Base-by-base conservation (phyloP, 192 early-diverging fungal genomes). In the Rhizophagus prolifer region DNA sequence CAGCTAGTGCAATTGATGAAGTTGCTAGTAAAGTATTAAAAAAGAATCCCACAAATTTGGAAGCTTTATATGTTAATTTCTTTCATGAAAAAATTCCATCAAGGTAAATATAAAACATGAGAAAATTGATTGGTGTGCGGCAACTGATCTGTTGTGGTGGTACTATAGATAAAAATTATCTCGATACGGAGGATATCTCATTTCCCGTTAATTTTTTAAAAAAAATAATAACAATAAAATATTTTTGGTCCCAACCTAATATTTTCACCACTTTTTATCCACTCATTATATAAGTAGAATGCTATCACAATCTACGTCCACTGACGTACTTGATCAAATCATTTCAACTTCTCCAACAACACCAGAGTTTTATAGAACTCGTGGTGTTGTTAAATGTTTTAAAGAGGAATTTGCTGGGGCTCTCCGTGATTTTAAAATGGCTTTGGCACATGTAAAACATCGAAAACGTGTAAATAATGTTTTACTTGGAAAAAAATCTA, bases 71-170 rank as follows among this genome's bases (percentile, higher is more conserved):
- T 59, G 71, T 72, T 28, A 72, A 72, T 72, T 72, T 72, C 21
- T 72, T 72, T 72, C 71, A 72, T 34, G 71, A 72, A 72, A 72
- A 72, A 59, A 72, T 72, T 59, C 71, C 71, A 26, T 72, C 71
- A 54, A 72, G 71, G 71, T 72, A 72, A 72, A 60, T 59, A 72
- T 46, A 72, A 72, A 31, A 63, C 30, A 66, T 34, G 10, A 31
- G 31, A 64, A 38, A 66, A 30, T 21, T 21, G 31, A 66, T 36
- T 66, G 19, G 30, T 19, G 30, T 66, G 61, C 61, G 13, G 31
- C 30, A 66, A 36, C 64, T 66, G 13, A 36, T 66, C 38, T 66
- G 64, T 34, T 34, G 31, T 66, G 31, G 64, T 66, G 31, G 64
- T 66, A n/a, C 26, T 66, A 38, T 66, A 66, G 64, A 66, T 66